Percentiles rank a stretch among this genome's conserved stretches.
Evolutionary conservation across 768 basidiomycete species (phyloP).

Genomic region (Xerocomellus intermedius): DNA sequence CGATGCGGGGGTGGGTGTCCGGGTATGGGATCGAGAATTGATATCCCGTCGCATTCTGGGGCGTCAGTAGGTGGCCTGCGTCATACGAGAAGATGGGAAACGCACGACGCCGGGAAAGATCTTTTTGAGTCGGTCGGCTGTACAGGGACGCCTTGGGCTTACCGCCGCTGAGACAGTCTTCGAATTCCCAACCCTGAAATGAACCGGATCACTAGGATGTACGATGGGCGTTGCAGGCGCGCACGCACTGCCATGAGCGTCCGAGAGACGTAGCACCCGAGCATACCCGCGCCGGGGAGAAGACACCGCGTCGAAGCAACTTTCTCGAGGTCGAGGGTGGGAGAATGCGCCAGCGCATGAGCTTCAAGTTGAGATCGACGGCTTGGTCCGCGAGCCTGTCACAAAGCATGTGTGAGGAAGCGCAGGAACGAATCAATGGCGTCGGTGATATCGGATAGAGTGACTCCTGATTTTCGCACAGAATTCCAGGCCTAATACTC

Average conservation of each 20-base stretch:
- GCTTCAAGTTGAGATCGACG: constrained; percentile 92
- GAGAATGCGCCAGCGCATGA: constrained; percentile 97
- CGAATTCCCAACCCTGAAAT: constrained; percentile 90
- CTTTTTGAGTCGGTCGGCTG: constrained; percentile 79
- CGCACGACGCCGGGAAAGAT: constrained; percentile 92
- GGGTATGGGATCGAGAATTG: constrained; percentile 92
- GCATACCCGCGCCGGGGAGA: constrained; percentile 90
- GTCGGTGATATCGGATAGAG: too few relatives aligned
- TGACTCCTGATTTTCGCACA: too few relatives aligned
- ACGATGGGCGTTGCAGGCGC: fast-evolving
- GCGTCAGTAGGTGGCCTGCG: neutral
- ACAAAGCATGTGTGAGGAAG: neutral
- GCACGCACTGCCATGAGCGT: constrained; percentile 72
- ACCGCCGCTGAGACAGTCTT: constrained; percentile 89
- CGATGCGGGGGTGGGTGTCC: constrained; percentile 76
- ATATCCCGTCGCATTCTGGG: constrained; percentile 77
- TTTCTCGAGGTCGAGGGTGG: constrained; percentile 88
- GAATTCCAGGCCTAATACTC: too few relatives aligned
- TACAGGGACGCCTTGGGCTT: constrained; percentile 91
- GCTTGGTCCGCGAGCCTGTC: constrained; percentile 89
- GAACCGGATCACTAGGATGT: neutral
- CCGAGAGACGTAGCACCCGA: constrained; percentile 94
- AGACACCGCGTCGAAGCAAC: constrained; percentile 78
- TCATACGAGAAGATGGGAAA: constrained; percentile 5
- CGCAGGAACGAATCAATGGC: neutral